Percentiles rank a stretch among this genome's conserved stretches.
phyloP scores from a whole-genome alignment of 495 filamentous ascomycete genomes.

The Cercophora newfieldiana region DNA sequence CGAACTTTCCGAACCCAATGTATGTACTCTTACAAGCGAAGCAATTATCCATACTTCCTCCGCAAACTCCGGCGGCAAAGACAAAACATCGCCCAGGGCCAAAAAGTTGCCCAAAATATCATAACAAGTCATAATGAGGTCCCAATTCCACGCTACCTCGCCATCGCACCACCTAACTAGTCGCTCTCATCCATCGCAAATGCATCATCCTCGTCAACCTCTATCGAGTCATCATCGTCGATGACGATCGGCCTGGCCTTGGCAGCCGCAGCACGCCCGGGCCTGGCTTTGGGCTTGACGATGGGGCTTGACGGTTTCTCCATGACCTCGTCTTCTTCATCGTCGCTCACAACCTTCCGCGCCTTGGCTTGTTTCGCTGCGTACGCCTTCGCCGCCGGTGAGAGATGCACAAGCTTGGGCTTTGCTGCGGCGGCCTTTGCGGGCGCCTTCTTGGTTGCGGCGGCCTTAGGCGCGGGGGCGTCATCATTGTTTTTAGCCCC shows the following conservation, averaged over 20 bases:
- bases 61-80: background rate
- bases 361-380: conserved; percentile 67
- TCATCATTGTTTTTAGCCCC: conserved; percentile 44
- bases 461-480: conserved; percentile 28
- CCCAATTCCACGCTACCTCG: background rate
- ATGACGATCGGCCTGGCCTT: conserved; percentile 41
- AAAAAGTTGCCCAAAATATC: conserved; percentile 6
- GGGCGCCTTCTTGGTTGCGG: conserved; percentile 37
- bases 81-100: background rate
- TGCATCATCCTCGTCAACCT: conserved; percentile 31
- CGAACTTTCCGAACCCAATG: background rate
- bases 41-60: background rate
- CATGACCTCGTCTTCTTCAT: conserved; percentile 43
- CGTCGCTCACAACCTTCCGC: conserved; percentile 42
- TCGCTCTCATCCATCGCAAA: conserved; percentile 34
- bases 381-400: conserved; percentile 81
- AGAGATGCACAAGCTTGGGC: conserved; percentile 53
- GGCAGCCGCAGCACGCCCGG: conserved; percentile 47
- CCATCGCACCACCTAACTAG: conserved; percentile 6
- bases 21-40: background rate
- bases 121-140: background rate
- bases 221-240: conserved; percentile 44
- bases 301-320: conserved; percentile 44
- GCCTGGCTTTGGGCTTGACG: conserved; percentile 44
- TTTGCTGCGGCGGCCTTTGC: conserved; percentile 22